Conservation (phyloP, 2,329 filamentous ascomycete species). For the Phyllosticta citribraziliensis region DNA sequence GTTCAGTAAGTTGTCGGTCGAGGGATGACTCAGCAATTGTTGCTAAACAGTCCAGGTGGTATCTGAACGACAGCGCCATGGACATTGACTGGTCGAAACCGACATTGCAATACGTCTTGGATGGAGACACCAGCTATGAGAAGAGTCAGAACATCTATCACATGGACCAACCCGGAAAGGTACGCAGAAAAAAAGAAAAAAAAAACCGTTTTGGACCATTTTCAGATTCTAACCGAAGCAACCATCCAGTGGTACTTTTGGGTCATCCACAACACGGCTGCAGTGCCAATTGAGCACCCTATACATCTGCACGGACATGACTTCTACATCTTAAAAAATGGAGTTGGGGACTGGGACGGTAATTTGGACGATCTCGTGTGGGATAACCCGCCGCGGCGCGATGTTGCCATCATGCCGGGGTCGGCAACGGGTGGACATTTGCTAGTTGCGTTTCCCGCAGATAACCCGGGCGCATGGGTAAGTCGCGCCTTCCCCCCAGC, state of each 20-base stretch:
- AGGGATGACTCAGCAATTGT: neutral
- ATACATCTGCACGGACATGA: slow-evolving; percentile 31
- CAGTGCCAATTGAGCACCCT: slow-evolving; percentile 26
- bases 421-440: slow-evolving; percentile 28
- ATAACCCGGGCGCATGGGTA: slow-evolving; percentile 39
- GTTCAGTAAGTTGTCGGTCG: neutral
- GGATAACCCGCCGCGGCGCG: slow-evolving; percentile 30
- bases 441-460: slow-evolving; percentile 43
- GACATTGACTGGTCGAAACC: slow-evolving; percentile 27
- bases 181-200: neutral
- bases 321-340: slow-evolving; percentile 32
- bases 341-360: slow-evolving; percentile 25
- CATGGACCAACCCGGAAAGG: slow-evolving; percentile 16
- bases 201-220: neutral
- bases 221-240: neutral
- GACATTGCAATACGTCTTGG: slow-evolving; percentile 26
- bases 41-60: slow-evolving; percentile 28
- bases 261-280: slow-evolving; percentile 34
- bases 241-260: slow-evolving; percentile 34
- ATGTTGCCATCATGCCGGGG: slow-evolving; percentile 27
- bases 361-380: slow-evolving; percentile 23
- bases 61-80: slow-evolving; percentile 29
- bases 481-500: neutral
- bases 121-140: slow-evolving; percentile 18
- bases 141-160: slow-evolving; percentile 21